These are phyloP conservation scores for Pinus tabuliformis DNA, from an alignment of 75 land plant genomes.

Conservation along the genomic window DNA sequence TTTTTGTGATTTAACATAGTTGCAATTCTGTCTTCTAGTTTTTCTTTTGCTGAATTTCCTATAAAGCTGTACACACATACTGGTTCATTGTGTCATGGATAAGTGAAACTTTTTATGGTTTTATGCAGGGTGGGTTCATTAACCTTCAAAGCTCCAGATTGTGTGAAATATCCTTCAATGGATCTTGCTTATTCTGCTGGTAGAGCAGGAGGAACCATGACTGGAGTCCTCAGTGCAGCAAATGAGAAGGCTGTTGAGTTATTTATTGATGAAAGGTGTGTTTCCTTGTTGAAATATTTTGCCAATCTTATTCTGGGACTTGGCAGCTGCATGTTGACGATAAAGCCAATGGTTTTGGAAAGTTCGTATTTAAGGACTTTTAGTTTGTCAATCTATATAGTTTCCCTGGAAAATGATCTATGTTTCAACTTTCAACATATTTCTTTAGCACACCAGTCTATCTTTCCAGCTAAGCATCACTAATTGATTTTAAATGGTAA, in stretches of 20 bases:
- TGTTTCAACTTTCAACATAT: neutral
- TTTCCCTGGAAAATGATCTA: neutral
- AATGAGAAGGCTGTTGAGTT: constrained; percentile 99
- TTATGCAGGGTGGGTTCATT: constrained; percentile 78
- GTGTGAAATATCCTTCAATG: constrained; percentile 95
- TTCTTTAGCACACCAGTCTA: neutral
- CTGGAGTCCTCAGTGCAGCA: constrained; percentile 96
- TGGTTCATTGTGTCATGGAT: neutral
- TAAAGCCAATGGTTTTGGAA: neutral
- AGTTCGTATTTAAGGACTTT: neutral
- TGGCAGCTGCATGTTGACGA: neutral
- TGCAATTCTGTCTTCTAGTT: neutral
- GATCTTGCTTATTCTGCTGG: constrained; percentile 94
- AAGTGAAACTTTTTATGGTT: neutral
- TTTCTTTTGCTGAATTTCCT: neutral
- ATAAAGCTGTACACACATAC: neutral
- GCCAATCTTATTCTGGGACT: neutral
- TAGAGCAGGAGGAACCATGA: constrained; percentile 96
- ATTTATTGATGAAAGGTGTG: constrained; percentile 88
- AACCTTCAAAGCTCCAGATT: constrained; percentile 86
- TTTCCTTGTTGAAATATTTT: neutral
- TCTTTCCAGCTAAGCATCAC: neutral
- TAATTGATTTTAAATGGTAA: neutral
- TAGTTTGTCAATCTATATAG: neutral
- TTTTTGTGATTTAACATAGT: neutral